Conservation (phyloP, 2,329 filamentous ascomycete genomes). For the Penicillium thymicola region DNA sequence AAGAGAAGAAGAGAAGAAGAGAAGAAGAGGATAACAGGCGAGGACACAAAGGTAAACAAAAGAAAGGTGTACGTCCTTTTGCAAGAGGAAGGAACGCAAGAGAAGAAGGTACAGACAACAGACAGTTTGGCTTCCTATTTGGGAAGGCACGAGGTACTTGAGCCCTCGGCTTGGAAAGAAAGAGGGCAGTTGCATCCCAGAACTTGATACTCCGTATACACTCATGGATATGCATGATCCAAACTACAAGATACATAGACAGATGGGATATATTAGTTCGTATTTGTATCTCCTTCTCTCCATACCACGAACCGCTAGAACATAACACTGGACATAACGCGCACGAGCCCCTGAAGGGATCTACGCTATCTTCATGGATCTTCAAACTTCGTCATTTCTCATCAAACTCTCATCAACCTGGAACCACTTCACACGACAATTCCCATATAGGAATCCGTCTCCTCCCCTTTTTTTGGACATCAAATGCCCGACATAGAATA, state of each 20-base stretch:
- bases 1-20: background rate
- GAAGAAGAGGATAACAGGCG: background rate
- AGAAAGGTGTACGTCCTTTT: background rate
- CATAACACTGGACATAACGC: slow-evolving; percentile 16
- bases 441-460: background rate
- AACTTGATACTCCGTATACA: background rate
- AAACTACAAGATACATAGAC: background rate
- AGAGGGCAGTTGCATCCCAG: background rate
- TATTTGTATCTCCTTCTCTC: slow-evolving; percentile 20
- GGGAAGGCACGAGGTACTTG: background rate
- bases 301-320: slow-evolving; percentile 13
- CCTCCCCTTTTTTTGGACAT: slow-evolving; percentile 9
- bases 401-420: slow-evolving; percentile 11
- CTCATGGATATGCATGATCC: background rate
- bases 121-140: background rate
- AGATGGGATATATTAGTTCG: slow-evolving; percentile 18
- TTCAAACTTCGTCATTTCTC: slow-evolving; percentile 12
- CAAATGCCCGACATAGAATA: slow-evolving; percentile 14
- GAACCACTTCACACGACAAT: slow-evolving; percentile 7
- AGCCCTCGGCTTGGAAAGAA: background rate
- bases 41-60: background rate
- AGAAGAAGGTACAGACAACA: background rate
- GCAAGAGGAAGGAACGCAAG: background rate
- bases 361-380: slow-evolving; percentile 8
- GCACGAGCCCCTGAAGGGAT: slow-evolving; percentile 9